Conservation (phyloP, 192 early-diverging fungal genomes). For the Chytriomyces sp. region DNA sequence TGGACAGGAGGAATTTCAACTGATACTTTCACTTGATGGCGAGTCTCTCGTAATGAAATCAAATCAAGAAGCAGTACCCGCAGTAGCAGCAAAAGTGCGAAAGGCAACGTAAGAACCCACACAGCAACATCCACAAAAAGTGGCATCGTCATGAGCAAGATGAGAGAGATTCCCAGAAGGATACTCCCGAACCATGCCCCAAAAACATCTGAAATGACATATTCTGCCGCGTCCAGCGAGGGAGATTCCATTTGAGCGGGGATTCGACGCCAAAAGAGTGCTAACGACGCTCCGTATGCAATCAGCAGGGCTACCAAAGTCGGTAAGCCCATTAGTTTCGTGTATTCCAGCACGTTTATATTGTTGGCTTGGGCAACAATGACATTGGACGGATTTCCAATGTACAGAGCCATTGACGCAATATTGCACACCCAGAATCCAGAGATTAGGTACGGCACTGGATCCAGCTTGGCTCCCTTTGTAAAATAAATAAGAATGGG, state of each 20-base stretch:
- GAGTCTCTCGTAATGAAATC: too few species aligned
- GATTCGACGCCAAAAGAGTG: conserved; percentile 47
- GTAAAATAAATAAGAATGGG: conserved; percentile 79
- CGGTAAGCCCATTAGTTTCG: conserved; percentile 82
- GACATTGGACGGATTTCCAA: conserved; percentile 90
- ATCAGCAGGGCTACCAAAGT: conserved; percentile 56
- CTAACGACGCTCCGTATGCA: conserved; percentile 56
- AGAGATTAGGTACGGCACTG: conserved; percentile 68
- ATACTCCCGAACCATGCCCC: conserved; percentile 71
- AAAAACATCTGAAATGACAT: conserved; percentile 53
- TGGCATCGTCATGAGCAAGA: conserved; percentile 65
- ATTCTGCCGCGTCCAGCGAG: conserved; percentile 23
- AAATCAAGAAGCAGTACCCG: conserved; percentile 50
- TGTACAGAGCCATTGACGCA: conserved; percentile 77
- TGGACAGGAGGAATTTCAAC: not conserved
- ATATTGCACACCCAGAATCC: conserved; percentile 76
- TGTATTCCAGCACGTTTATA: conserved; percentile 73
- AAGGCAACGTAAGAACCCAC: conserved; percentile 78
- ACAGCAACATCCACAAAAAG: conserved; percentile 70
- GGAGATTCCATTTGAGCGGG: conserved; percentile 7
- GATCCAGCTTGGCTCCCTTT: conserved; percentile 55
- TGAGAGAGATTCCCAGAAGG: conserved; percentile 58
- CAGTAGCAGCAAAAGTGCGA: conserved; percentile 63
- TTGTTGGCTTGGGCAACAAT: conserved; percentile 77
- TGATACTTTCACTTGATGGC: too few species aligned